phyloP scores from a whole-genome alignment of 305 asterid genomes.

The Fraxinus sp. region DNA sequence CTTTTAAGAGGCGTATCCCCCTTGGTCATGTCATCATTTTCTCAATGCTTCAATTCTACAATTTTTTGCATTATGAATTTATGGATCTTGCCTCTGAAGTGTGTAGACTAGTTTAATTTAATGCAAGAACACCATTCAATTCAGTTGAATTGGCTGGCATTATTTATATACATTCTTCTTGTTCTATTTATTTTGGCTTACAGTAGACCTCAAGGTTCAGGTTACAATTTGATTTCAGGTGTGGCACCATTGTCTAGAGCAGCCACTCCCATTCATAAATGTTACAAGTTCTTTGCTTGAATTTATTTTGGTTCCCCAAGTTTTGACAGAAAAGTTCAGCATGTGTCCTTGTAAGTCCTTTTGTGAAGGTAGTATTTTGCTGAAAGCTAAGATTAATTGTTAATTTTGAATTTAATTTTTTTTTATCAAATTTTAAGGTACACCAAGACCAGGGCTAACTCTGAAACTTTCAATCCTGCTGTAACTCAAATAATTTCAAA shows the following conservation, averaged over 20 bases:
- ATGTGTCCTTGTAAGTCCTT: neutral
- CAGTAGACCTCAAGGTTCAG: neutral
- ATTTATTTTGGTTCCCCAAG: neutral
- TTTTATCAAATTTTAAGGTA: neutral
- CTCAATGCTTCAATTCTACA: neutral
- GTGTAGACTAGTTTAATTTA: neutral
- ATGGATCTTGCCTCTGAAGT: neutral
- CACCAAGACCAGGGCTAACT: neutral
- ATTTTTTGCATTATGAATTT: neutral
- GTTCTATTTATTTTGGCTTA: neutral
- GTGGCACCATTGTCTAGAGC: neutral
- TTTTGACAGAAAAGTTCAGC: neutral
- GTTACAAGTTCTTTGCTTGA: neutral
- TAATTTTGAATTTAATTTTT: too few relatives aligned
- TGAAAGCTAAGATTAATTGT: neutral
- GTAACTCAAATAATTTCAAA: neutral
- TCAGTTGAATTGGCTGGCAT: neutral
- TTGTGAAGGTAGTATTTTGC: neutral
- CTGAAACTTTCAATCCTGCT: neutral
- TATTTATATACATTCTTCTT: neutral
- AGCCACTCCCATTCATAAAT: neutral
- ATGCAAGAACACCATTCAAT: neutral
- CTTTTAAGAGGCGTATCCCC: slow-evolving; percentile 11
- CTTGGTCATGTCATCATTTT: neutral
- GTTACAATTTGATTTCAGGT: neutral